These are phyloP conservation scores for Cyanidiococcus yangmingshanensis DNA, from an alignment of 23 red algal species.

Conservation along the genomic window DNA sequence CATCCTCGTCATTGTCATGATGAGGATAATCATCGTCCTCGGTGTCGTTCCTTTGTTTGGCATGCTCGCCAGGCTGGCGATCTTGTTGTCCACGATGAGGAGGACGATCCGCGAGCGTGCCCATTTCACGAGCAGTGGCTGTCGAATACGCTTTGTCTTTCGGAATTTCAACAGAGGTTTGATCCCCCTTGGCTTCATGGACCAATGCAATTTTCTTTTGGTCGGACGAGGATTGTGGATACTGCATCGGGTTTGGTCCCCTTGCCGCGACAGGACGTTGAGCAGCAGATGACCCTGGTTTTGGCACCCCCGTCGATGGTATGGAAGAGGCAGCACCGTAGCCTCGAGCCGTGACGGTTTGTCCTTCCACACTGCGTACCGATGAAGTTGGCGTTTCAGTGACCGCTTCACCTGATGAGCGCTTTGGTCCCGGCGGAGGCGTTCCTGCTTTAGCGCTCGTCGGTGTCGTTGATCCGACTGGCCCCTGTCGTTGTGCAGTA, in stretches of 20 bases:
- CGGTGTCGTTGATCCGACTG: background rate
- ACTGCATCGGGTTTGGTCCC: background rate
- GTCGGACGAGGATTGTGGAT: background rate
- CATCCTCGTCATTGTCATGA: background rate
- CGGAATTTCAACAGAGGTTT: background rate
- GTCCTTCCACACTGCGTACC: background rate
- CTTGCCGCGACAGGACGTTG: background rate
- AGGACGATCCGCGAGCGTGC: no score
- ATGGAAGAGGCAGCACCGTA: no score
- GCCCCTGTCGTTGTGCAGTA: background rate
- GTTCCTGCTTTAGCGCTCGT: background rate
- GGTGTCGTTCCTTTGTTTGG: no score
- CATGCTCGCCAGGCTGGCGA: background rate
- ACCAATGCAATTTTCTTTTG: background rate
- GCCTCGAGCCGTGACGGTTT: background rate
- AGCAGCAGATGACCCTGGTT: background rate
- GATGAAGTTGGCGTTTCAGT: background rate
- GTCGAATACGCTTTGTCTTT: background rate
- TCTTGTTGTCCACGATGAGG: no score
- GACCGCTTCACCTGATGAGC: no score
- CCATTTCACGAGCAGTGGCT: background rate
- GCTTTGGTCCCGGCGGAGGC: background rate
- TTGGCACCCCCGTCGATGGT: no score
- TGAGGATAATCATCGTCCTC: background rate
- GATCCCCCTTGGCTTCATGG: background rate